Conservation (phyloP, 2,329 filamentous ascomycete species). For the Leptographium lundbergii region DNA sequence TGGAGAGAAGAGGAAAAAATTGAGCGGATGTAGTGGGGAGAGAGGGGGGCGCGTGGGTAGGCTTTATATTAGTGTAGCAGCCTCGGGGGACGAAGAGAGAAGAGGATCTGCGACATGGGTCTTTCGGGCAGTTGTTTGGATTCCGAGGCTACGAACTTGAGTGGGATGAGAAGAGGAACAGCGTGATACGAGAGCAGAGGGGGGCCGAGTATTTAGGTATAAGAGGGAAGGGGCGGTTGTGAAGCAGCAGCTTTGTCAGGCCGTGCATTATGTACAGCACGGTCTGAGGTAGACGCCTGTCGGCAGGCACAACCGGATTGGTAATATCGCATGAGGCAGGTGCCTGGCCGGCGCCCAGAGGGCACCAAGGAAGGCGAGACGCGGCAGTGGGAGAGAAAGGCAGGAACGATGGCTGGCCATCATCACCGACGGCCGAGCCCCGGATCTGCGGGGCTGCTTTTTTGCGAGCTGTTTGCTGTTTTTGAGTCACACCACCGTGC, state of each 20-base stretch:
- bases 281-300: not conserved
- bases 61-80: not conserved
- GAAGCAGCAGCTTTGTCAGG: not conserved
- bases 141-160: not conserved
- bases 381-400: not conserved
- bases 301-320: not conserved
- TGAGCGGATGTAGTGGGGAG: not conserved
- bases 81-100: not conserved
- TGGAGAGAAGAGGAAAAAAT: not conserved
- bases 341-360: too few species aligned
- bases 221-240: not conserved
- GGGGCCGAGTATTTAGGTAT: not conserved
- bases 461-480: not conserved
- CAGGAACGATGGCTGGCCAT: not conserved
- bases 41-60: not conserved
- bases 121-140: not conserved
- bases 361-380: not conserved
- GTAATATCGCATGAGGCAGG: not conserved
- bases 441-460: not conserved
- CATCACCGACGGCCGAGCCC: not conserved
- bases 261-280: not conserved
- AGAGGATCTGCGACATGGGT: not conserved
- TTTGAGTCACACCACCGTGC: conserved; percentile 1
- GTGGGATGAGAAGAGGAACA: not conserved
- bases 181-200: not conserved